Base-by-base conservation (phyloP, 2,329 filamentous ascomycete genomes). In the Pochonia chlamydosporia region DNA sequence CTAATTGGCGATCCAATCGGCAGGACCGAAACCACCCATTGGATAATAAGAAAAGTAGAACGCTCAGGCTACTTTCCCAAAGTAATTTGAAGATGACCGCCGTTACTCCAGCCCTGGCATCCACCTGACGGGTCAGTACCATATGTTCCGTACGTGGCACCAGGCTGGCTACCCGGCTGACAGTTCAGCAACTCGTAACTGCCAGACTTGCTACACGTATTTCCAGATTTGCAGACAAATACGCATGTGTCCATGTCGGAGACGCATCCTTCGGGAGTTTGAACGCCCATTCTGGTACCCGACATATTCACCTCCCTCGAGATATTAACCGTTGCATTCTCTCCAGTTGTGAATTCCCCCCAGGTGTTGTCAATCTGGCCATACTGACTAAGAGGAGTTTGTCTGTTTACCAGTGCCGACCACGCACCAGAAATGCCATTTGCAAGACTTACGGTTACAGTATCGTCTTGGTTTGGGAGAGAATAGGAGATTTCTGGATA, bases 331-430 rank as follows among this genome's bases (percentile, higher is more conserved):
- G 63, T 65, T 52, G 68, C 69, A 16, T 51, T 59, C 2, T 40
- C 48, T 39, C 64, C 65, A 31, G 66, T 68, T 47, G 63, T 71
- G 47, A 64, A 67, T 61, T 74, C 71, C 45, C 62, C 66, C 67
- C 70, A 72, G 26, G 70, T 71, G 52, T 73, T 65, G 52, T 57
- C 54, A 42, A 71, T 54, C 56, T 69, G 68, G 31, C 70, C 70
- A 47, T 55, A 63, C 47, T 7, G 2, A 13, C 50, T 49, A 49
- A 64, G 57, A 14, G 53, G 36, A 7, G 58, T 61, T 41, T 48
- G 47, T 23, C 30, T 43, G 49, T 56, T 48, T 58, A 62, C 66
- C 23, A 69, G 59, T 13, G 64, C 60, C 5, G 69, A 58, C 56
- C 66, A 73, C n/a, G 62, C 70, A 24, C 68, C 64, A 18, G 67